Base-by-base conservation (phyloP, 2,329 filamentous ascomycete species). In the Pyricularia sp. region DNA sequence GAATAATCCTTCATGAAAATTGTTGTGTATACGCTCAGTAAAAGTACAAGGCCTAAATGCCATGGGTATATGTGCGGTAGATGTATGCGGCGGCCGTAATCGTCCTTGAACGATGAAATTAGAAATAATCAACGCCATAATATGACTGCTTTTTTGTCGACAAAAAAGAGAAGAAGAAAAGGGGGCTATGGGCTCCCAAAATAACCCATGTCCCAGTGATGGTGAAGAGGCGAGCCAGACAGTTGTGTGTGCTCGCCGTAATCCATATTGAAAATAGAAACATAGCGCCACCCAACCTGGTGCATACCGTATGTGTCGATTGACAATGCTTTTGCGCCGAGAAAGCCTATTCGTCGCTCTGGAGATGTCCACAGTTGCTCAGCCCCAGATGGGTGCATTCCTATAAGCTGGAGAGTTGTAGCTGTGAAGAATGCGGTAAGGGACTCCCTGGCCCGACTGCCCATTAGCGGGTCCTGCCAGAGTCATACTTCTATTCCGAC, bases 361-460 rank as follows among this genome's bases (percentile, higher is more conserved):
- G 35, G 6, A 44, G 4, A 44, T 13, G 35, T 19, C 35, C 19
- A 44, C 13, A 7, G 3, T 16, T n/a, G 19, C 7, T 74, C 67
- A 83, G n/a, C 80, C 78, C 81, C 82, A 84, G n/a, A 84, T 83
- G 0, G 82, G 82, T 3, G 75, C 78, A 44, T 80, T 77, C 31
- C 77, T 77, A 69, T 85, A 85, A 6, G 82, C 81, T 5, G 82
- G 82, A 4, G 82, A 83, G 70, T 84, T 83, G 69, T 85, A 84
- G 72, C 82, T 84, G 72, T 85, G 83, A 9, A 84, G 73, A 12
- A 84, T 75, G 1, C 82, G 79, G 66, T 81, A 84, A 16, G 33
- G 70, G 28, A 67, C 70, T n/a, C 40, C 40, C 40, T 19, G 40
- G 61, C 71, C 65, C 22, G 72, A 71, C 44, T 73, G 75, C 8